Base-by-base conservation (phyloP, 176 grass and related monocot species). In the Lolium perenne region DNA sequence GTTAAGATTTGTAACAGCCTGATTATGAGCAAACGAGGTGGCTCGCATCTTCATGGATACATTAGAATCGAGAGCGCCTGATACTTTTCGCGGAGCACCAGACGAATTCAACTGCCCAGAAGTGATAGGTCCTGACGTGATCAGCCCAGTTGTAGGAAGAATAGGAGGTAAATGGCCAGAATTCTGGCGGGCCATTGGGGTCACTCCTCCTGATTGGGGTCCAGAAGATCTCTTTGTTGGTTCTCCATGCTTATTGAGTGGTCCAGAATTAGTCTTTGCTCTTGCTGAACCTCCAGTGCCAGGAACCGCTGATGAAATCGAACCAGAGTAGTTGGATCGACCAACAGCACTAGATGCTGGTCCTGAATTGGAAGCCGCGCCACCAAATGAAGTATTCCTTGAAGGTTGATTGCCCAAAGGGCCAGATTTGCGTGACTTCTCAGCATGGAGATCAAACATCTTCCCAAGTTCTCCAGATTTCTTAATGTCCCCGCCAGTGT, bases 251-350 rank as follows among this genome's bases (percentile, higher is more conserved):
- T 89, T 99, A 87, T 92, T 95, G 64, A 96, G 88, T 11, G 97
- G 97, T 51, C 97, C 97, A 80, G 97, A 99, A 72, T 89, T 96
- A 82, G 97, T 92, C 77, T 99, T 99, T 76, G 89, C 87, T 73
- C 90, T 98, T 26, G 86, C 83, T 14, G 88, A 85, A 51, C 90
- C 91, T 61, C 93, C 90, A 84, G 85, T 74, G 0, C 90, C 90
- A 88, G 88, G 35, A 80, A 90, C 86, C 15, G 60, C 80, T 25
- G 92, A 91, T 32, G 88, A 91, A 91, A 93, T 85, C 85, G 88
- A 88, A 80, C 90, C 86, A 74, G 93, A 92, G 60, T 89, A 95
- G 79, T 86, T 95, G 71, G 90, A 86, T 29, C 90, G 86, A 78
- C 88, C 83, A 45, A 46, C 78, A 7, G 80, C 76, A 57, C 84